Evolutionary conservation across 106 monocot genomes (phyloP).

Genomic region (Acorus calamus): DNA sequence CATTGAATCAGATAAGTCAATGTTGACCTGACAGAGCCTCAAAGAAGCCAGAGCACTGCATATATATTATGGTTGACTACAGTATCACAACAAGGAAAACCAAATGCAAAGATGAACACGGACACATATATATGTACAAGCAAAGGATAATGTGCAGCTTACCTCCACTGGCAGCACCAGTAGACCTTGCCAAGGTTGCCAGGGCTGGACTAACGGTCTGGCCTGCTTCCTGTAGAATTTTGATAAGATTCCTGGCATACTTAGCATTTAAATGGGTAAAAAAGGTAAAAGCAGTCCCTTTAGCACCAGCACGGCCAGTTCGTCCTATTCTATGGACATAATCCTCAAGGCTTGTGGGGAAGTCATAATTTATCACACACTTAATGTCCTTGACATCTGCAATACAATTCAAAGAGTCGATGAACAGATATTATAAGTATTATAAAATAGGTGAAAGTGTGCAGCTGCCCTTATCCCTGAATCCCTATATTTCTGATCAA

Average conservation of each 20-base stretch:
- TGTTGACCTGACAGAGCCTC: not conserved
- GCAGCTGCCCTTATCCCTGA: not conserved
- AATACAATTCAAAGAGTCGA: not conserved
- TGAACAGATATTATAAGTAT: no score
- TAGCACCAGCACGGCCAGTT: slow-evolving; percentile 94
- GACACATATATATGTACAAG: not conserved
- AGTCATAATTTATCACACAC: slow-evolving; percentile 98
- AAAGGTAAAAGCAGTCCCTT: slow-evolving; percentile 68
- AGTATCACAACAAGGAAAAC: not conserved
- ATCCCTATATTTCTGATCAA: not conserved
- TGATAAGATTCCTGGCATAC: slow-evolving; percentile 62
- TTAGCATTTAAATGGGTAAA: slow-evolving; percentile 67
- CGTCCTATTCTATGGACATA: slow-evolving; percentile 97
- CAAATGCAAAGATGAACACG: not conserved
- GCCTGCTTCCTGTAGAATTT: slow-evolving; percentile 80
- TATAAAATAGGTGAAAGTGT: no score
- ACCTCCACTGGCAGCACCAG: slow-evolving; percentile 22
- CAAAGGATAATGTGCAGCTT: no score
- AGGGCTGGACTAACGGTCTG: slow-evolving; percentile 63
- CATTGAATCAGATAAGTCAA: not conserved
- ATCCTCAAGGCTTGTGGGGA: slow-evolving; percentile 85
- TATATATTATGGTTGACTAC: not conserved
- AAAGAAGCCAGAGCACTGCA: not conserved
- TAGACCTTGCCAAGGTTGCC: slow-evolving; percentile 35
- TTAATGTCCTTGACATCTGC: slow-evolving; percentile 99